phyloP scores from a whole-genome alignment of 495 filamentous ascomycete species.

The Penicillium angulare region DNA sequence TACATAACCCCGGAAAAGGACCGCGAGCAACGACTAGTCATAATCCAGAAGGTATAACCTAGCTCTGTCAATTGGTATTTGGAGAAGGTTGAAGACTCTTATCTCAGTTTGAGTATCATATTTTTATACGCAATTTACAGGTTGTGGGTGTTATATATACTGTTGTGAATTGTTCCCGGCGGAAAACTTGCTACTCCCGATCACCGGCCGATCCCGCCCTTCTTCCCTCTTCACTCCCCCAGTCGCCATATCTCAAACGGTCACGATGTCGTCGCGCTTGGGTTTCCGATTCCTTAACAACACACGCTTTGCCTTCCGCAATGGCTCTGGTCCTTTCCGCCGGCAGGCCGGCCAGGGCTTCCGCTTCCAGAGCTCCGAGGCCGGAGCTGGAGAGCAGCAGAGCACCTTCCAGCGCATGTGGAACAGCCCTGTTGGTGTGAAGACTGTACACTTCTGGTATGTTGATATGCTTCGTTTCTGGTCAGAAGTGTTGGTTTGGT shows the following conservation, averaged over 20 bases:
- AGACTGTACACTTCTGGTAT: slow-evolving; percentile 98
- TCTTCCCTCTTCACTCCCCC: slow-evolving; percentile 16
- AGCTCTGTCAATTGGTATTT: neutral
- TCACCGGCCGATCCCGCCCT: slow-evolving; percentile 24
- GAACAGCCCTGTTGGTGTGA: slow-evolving; percentile 83
- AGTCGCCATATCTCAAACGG: slow-evolving; percentile 19
- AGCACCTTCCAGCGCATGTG: slow-evolving; percentile 70
- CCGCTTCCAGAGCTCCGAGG: slow-evolving; percentile 66
- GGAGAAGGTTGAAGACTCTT: neutral
- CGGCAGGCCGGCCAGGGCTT: slow-evolving; percentile 51
- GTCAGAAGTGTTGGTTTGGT: slow-evolving; percentile 64
- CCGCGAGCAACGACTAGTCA: neutral
- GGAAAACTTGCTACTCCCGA: slow-evolving; percentile 26
- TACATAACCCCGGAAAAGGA: slow-evolving; percentile 35
- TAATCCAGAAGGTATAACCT: neutral
- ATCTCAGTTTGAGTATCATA: neutral
- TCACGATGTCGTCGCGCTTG: slow-evolving; percentile 47
- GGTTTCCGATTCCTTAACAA: slow-evolving; percentile 51
- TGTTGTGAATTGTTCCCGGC: slow-evolving; percentile 2
- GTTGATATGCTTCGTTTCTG: slow-evolving; percentile 13
- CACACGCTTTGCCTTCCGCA: slow-evolving; percentile 53
- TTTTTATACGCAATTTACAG: neutral
- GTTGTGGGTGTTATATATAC: too few relatives aligned
- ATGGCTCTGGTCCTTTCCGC: slow-evolving; percentile 50
- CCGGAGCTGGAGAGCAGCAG: slow-evolving; percentile 51